Percentiles rank a stretch among this genome's conserved stretches.
Conservation (phyloP, 345 rosid genomes). For the Eucalyptus shirleyi region DNA sequence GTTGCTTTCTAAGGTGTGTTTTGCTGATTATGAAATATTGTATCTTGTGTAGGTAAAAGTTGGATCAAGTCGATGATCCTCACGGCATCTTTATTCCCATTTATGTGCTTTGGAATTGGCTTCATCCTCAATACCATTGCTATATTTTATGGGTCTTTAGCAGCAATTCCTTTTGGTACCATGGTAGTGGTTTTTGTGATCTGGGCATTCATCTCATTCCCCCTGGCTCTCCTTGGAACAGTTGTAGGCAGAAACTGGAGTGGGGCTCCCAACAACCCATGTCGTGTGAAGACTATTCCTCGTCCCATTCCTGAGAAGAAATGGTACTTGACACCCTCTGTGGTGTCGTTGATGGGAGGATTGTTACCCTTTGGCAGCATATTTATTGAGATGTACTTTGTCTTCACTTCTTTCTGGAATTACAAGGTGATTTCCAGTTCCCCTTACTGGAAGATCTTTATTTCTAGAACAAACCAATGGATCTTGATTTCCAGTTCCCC, state of each 20-base stretch:
- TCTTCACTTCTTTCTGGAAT: slow-evolving; percentile 97
- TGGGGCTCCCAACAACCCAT: slow-evolving; percentile 92
- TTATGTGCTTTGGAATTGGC: slow-evolving; percentile 88
- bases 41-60: slow-evolving; percentile 43
- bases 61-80: slow-evolving; percentile 98
- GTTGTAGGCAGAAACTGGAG: slow-evolving; percentile 94
- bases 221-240: slow-evolving; percentile 89
- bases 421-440: slow-evolving; percentile 57
- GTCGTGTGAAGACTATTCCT: slow-evolving; percentile 95
- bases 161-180: slow-evolving; percentile 96
- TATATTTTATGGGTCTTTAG: slow-evolving; percentile 86
- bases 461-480: not conserved
- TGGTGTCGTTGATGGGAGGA: slow-evolving; percentile 93
- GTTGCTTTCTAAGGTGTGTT: not conserved
- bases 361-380: slow-evolving; percentile 91
- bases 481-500: too few relatives aligned
- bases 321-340: slow-evolving; percentile 91
- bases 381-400: slow-evolving; percentile 95
- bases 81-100: slow-evolving; percentile 88
- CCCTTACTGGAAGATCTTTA: not conserved
- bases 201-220: slow-evolving; percentile 95
- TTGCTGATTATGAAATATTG: not conserved
- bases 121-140: slow-evolving; percentile 80
- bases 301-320: slow-evolving; percentile 96
- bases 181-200: slow-evolving; percentile 86